A percentile compares a stretch with the other conserved stretches of the same genome.
phyloP scores from a whole-genome alignment of 768 basidiomycete species.

The Dioszegia hungarica region DNA sequence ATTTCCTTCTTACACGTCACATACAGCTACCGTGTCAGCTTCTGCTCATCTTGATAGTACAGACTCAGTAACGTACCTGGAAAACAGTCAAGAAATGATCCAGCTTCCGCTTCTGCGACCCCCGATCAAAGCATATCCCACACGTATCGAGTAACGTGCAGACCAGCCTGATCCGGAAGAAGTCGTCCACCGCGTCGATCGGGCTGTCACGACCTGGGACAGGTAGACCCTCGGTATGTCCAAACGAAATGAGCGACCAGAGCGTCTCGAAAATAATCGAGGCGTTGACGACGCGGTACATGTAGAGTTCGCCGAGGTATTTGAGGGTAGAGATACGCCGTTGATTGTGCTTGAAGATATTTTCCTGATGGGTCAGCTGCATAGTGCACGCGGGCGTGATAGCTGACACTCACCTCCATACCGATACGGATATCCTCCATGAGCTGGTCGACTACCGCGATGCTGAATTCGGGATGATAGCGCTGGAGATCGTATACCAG shows the following conservation, averaged over 20 bases:
- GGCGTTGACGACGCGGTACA: constrained; percentile 85
- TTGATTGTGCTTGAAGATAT: constrained; percentile 92
- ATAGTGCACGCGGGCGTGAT: neutral
- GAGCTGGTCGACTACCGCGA: constrained; percentile 87
- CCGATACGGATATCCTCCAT: constrained; percentile 87
- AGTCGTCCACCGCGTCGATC: constrained; percentile 91
- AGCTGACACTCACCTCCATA: constrained; percentile 56
- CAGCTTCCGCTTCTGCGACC: constrained; percentile 83
- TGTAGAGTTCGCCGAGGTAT: constrained; percentile 94
- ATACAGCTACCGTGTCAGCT: constrained; percentile 59
- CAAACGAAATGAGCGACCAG: constrained; percentile 92
- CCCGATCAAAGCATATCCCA: constrained; percentile 95
- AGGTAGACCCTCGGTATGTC: constrained; percentile 88
- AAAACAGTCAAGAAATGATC: constrained; percentile 91
- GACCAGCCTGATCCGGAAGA: constrained; percentile 85
- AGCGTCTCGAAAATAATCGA: constrained; percentile 85
- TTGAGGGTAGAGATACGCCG: constrained; percentile 84
- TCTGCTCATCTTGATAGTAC: neutral
- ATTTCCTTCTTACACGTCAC: constrained; percentile 77
- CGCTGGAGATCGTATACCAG: constrained; percentile 89
- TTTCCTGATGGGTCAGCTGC: constrained; percentile 54
- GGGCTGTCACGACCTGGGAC: constrained; percentile 67
- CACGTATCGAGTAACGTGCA: constrained; percentile 91
- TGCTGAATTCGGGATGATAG: constrained; percentile 82
- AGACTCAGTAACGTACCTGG: constrained; percentile 58